Evolutionary conservation across 1,284 basidiomycete genomes (phyloP), one percentile per base, ranked within the genome.

Genomic region (Cryptococcus floricola): DNA sequence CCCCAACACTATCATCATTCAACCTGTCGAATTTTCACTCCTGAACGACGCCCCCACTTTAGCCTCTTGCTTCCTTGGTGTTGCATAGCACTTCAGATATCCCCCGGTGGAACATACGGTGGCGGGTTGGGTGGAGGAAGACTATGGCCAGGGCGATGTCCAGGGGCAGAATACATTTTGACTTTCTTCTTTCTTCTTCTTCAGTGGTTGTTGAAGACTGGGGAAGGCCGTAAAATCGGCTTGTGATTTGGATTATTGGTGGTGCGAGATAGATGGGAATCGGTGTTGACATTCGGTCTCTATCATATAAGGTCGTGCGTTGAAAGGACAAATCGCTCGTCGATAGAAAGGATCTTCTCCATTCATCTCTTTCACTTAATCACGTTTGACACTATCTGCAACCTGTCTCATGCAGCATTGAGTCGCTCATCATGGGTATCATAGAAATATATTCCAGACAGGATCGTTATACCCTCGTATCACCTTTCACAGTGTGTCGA

Each of bases 121-220:
- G 54, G 49, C 23, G 54, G 49, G n/a, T 51, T 52, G 16, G 54
- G 54, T 10, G 54, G 54, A 5, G 41, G 44, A 10, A 48, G 49
- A n/a, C 54, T 43, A 43, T 51, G 41, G 14, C 50, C 54, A 13
- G 54, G 54, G 41, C 34, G 44, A 34, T 56, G 54, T 27, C 38
- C 44, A 25, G 52, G 45, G 4, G 45, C 44, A 16, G 18, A 28
- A 13, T 18, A 12, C 45, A 37, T 47, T 14, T 10, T 39, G 18
- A 4, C 16, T 18, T 3, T 46, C 6, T 14, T 28, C 25, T 18
- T 14, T 38, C 5, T 23, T 48, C 14, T 38, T 13, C n/a, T 34
- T 7, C 12, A 18, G 18, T 14, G 16, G 16, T 19, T 23, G 6
- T 27, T 48, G 14, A 19, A 12, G 14, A 4, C 9, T 37, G 41